Evolutionary conservation across 176 grass and related monocot genomes (phyloP).

Genomic region (Pontederia crassipes): DNA sequence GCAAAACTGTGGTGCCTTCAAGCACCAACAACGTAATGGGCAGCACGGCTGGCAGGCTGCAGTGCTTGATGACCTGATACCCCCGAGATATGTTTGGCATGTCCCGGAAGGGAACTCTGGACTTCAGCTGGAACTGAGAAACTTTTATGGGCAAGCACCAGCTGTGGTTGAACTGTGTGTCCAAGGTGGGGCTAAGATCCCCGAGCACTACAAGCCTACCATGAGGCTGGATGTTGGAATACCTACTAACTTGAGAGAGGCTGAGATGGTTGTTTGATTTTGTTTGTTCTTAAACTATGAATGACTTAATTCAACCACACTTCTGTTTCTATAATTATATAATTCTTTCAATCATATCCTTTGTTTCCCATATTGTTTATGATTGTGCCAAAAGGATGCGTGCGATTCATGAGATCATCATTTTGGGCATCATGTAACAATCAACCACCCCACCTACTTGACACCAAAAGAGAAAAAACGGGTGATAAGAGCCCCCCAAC

Average conservation of each 20-base stretch:
- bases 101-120: slow-evolving; percentile 51
- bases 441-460: too few species aligned
- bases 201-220: slow-evolving; percentile 73
- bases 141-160: slow-evolving; percentile 90
- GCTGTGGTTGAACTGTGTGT: slow-evolving; percentile 81
- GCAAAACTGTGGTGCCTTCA: slow-evolving; percentile 79
- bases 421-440: too few species aligned
- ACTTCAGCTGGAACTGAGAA: slow-evolving; percentile 69
- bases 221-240: slow-evolving; percentile 91
- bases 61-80: slow-evolving; percentile 68
- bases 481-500: too few species aligned
- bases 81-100: slow-evolving; percentile 85
- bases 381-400: too few species aligned
- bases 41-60: slow-evolving; percentile 89
- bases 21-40: slow-evolving; percentile 96
- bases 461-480: too few species aligned
- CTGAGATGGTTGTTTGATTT: slow-evolving; percentile 84
- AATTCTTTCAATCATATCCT: too few species aligned
- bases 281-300: background rate
- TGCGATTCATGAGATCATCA: too few species aligned
- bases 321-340: too few species aligned
- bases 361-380: too few species aligned
- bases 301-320: too few species aligned
- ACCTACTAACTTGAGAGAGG: slow-evolving; percentile 60
- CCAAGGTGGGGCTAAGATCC: slow-evolving; percentile 48